Percentiles rank a stretch among this genome's conserved stretches.
These are phyloP conservation scores for Puccinia coronata DNA, from an alignment of 1,284 basidiomycete species.

Conservation along the genomic window DNA sequence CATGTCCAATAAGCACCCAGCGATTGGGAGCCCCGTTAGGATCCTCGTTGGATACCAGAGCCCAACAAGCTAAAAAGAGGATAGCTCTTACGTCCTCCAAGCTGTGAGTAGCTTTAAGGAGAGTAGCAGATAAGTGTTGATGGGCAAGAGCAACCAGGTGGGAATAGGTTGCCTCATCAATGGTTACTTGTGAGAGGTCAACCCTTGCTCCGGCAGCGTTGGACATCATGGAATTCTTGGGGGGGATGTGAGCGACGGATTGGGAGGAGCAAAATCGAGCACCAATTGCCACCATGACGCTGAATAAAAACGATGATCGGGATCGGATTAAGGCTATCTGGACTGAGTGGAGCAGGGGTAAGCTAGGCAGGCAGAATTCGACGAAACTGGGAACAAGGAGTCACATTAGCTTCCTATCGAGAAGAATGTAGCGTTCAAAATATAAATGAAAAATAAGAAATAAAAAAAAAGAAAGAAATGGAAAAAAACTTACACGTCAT, in stretches of 20 bases:
- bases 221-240: background rate
- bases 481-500: conserved; percentile 34
- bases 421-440: no score
- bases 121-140: conserved; percentile 29
- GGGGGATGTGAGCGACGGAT: conserved; percentile 26
- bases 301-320: conserved; percentile 44
- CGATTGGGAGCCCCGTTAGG: conserved; percentile 42
- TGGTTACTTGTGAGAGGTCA: conserved; percentile 5
- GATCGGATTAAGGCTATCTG: conserved; percentile 33
- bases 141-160: conserved; percentile 38
- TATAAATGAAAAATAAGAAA: no score
- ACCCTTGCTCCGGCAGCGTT: background rate
- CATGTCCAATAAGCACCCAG: conserved; percentile 49
- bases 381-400: conserved; percentile 28
- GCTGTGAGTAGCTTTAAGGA: conserved; percentile 32
- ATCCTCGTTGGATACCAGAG: conserved; percentile 35
- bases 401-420: background rate
- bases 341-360: conserved; percentile 43
- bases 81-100: conserved; percentile 43
- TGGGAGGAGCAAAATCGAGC: conserved; percentile 49
- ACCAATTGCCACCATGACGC: conserved; percentile 43
- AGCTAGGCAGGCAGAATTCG: conserved; percentile 42
- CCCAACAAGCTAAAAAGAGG: conserved; percentile 48
- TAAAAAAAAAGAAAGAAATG: background rate
- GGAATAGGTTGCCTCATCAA: conserved; percentile 40